Evolutionary conservation across 164 flowering plant species (phyloP).

Genomic region (Vitis vinifera): DNA sequence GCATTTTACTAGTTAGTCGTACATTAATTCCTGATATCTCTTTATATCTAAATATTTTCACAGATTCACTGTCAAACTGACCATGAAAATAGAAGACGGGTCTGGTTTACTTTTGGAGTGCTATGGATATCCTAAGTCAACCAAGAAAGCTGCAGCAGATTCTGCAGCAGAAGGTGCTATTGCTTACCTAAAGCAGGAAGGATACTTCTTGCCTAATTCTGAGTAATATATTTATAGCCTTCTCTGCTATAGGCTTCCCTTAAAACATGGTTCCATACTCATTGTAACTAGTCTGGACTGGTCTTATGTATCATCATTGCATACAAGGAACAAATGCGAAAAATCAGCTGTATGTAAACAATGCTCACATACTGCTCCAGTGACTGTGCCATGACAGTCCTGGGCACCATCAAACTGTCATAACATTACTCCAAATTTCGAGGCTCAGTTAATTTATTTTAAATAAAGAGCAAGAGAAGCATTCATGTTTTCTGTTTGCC

Average conservation of each 20-base stretch:
- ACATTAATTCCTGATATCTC: not conserved
- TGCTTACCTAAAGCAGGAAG: conserved; percentile 57
- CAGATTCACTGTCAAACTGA: conserved; percentile 77
- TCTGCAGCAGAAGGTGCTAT: conserved; percentile 81
- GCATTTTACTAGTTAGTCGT: too few species aligned
- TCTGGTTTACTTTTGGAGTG: conserved; percentile 45
- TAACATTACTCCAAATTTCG: too few species aligned
- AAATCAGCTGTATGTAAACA: too few species aligned
- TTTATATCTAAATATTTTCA: not conserved
- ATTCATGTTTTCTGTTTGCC: too few species aligned
- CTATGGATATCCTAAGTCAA: conserved; percentile 42
- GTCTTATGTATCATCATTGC: not conserved
- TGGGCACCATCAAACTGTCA: too few species aligned
- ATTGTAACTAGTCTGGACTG: not conserved
- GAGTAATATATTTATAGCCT: not conserved
- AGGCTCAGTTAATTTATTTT: too few species aligned
- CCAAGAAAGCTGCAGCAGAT: conserved; percentile 77
- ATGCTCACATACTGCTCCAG: too few species aligned
- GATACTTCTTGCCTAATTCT: conserved; percentile 18
- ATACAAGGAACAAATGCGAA: too few species aligned
- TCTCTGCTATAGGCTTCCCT: not conserved
- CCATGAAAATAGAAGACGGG: conserved; percentile 47
- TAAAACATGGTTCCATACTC: not conserved
- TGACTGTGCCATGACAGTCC: too few species aligned
- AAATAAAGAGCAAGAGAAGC: too few species aligned